Base-by-base conservation (phyloP, 2,329 filamentous ascomycete species). In the Neurospora crassa region DNA sequence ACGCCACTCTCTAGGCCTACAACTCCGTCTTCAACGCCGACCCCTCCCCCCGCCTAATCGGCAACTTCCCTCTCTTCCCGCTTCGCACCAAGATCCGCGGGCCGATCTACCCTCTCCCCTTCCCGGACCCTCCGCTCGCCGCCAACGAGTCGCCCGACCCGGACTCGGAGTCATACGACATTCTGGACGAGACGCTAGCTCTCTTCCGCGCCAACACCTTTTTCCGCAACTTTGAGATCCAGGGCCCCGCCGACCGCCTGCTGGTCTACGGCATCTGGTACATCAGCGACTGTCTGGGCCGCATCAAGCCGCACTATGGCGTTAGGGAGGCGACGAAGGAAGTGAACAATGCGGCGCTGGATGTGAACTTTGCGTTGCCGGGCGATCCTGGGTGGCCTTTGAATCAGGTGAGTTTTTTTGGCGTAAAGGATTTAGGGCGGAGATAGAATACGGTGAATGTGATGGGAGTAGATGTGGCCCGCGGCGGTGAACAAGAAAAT, bases 171-270 rank as follows among this genome's bases (percentile, higher is more conserved):
- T 94, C 92, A 78, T 98, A 98, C 86, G 96, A 99, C 84, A 92
- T 96, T 74, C 88, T 98, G 70, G 96, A 99, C 83, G 96, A 99
- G 85, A 90, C 96, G 69, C 88, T 99, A 70, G 88, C 91, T 14
- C 88, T 98, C 68, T 99, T 98, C 87, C 93, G 96, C 75, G 95
- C 96, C 78, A 98, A 99, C 85, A 97, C 95, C 73, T 95, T 99
- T 83, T 99, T 98, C 87, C 92, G 96, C 78, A 99, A 98, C 87
- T 99, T 99, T 78, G 96, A 98, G 86, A 97, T 98, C 84, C 95
- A 97, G 83, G 96, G 96, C 16, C 92, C 93, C 37, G 95, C 96
- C 72, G 96, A 99, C 83, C 89, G 96, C 53, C 89, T 98, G 78
- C 87, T 99, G 76, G 94, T 98, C 79, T 99, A 99, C 84, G 95